Percentiles rank a stretch among this genome's conserved stretches.
These are phyloP conservation scores for Microbotryum lychnidis-dioicae DNA, from an alignment of 1,284 basidiomycete species.

Conservation along the genomic window DNA sequence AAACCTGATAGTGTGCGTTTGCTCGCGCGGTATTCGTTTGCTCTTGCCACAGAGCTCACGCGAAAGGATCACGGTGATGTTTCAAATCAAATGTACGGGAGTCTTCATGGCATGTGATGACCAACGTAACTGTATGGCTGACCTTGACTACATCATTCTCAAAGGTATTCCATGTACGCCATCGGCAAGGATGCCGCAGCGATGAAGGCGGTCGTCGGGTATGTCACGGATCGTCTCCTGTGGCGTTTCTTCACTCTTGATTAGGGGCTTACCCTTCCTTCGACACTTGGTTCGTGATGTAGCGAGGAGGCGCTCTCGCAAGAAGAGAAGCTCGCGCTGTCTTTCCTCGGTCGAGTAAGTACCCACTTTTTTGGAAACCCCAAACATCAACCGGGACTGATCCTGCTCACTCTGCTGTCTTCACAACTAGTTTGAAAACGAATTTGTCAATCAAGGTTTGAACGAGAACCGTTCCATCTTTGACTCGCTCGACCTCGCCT, in stretches of 20 bases:
- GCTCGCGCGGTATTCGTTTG: too few relatives aligned
- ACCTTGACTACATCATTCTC: not conserved
- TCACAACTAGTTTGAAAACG: slow-evolving; percentile 61
- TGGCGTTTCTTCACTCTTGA: too few relatives aligned
- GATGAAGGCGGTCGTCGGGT: slow-evolving; percentile 98
- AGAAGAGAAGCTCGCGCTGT: slow-evolving; percentile 87
- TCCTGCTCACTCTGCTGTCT: not conserved
- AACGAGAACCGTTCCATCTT: slow-evolving; percentile 97
- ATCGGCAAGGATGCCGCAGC: slow-evolving; percentile 94
- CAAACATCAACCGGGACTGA: not conserved
- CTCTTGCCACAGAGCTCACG: slow-evolving; percentile 51
- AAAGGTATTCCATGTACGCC: slow-evolving; percentile 88
- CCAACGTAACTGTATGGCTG: not conserved
- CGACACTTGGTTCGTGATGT: too few relatives aligned
- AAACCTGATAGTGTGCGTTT: too few relatives aligned
- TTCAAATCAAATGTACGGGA: slow-evolving; percentile 76
- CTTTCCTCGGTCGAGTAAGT: slow-evolving; percentile 69
- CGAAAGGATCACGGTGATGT: slow-evolving; percentile 98
- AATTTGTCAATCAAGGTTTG: slow-evolving; percentile 89
- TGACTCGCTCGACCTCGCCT: slow-evolving; percentile 93
- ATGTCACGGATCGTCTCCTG: too few relatives aligned
- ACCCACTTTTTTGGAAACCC: not conserved
- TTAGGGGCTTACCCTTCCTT: too few relatives aligned
- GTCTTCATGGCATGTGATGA: slow-evolving; percentile 19
- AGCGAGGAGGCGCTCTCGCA: slow-evolving; percentile 82